Evolutionary conservation across 2,329 filamentous ascomycete genomes (phyloP).

Genomic region (Karstenula rhodostoma): DNA sequence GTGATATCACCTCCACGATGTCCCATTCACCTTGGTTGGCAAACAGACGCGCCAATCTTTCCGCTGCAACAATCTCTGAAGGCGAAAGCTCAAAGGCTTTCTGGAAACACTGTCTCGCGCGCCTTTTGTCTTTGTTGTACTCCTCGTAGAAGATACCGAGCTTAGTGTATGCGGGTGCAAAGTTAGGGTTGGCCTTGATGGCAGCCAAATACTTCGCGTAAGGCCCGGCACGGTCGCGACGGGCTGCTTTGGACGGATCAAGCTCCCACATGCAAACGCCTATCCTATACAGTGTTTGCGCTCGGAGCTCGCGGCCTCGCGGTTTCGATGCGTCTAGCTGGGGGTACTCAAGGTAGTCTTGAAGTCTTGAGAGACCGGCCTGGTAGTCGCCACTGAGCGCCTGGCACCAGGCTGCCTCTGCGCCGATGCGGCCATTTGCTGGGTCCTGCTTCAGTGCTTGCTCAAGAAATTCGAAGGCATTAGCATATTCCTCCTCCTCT

Average conservation of each 20-base stretch:
- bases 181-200: constrained; percentile 85
- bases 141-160: constrained; percentile 91
- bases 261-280: constrained; percentile 88
- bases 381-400: constrained; percentile 80
- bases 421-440: constrained; percentile 78
- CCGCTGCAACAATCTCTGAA: constrained; percentile 84
- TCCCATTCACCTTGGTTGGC: constrained; percentile 95
- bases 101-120: constrained; percentile 92
- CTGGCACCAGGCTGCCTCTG: constrained; percentile 92
- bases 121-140: constrained; percentile 84
- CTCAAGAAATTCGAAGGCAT: constrained; percentile 81
- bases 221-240: constrained; percentile 81
- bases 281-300: constrained; percentile 85
- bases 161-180: constrained; percentile 89
- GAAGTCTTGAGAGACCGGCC: constrained; percentile 72
- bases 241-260: constrained; percentile 74
- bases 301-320: constrained; percentile 74
- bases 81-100: constrained; percentile 94
- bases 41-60: constrained; percentile 84
- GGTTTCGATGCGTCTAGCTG: constrained; percentile 69
- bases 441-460: constrained; percentile 78
- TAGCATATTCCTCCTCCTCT: constrained; percentile 86
- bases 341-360: constrained; percentile 67
- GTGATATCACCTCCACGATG: constrained; percentile 89
- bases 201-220: constrained; percentile 85